Evolutionary conservation across 345 rosid genomes (phyloP).

Genomic region (Barbarea vulgaris): DNA sequence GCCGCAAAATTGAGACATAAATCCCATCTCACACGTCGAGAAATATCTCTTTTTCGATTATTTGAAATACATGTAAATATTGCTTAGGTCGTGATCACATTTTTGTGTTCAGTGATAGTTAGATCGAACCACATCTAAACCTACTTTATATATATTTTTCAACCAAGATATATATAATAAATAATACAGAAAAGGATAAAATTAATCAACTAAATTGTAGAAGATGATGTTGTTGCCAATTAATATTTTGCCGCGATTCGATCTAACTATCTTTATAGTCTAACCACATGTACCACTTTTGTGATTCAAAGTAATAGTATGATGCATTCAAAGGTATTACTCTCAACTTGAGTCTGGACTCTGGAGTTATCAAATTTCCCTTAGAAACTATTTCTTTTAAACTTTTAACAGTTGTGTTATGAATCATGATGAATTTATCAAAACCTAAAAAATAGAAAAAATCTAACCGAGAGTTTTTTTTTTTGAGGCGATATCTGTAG

Average conservation of each 20-base stretch:
- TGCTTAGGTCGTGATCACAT: not conserved
- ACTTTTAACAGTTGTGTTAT: not conserved
- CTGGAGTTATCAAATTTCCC: not conserved
- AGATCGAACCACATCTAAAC: not conserved
- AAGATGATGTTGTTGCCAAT: not conserved
- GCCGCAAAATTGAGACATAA: slow-evolving; percentile 15
- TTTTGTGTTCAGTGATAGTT: not conserved
- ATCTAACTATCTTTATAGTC: not conserved
- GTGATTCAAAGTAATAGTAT: not conserved
- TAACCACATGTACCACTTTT: not conserved
- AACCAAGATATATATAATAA: not conserved
- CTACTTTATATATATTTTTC: not conserved
- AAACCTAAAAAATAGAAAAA: no score
- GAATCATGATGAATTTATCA: no score
- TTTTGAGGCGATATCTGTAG: no score
- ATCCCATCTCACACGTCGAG: not conserved
- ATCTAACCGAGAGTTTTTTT: no score
- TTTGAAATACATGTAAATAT: not conserved
- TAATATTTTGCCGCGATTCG: not conserved
- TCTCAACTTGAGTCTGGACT: not conserved
- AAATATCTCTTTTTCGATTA: not conserved
- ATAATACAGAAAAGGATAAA: not conserved
- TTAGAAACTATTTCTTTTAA: not conserved
- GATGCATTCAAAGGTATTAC: not conserved
- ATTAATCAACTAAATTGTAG: not conserved